Evolutionary conservation across 257 asterid species (phyloP).

Genomic region (Ehretia macrophylla): DNA sequence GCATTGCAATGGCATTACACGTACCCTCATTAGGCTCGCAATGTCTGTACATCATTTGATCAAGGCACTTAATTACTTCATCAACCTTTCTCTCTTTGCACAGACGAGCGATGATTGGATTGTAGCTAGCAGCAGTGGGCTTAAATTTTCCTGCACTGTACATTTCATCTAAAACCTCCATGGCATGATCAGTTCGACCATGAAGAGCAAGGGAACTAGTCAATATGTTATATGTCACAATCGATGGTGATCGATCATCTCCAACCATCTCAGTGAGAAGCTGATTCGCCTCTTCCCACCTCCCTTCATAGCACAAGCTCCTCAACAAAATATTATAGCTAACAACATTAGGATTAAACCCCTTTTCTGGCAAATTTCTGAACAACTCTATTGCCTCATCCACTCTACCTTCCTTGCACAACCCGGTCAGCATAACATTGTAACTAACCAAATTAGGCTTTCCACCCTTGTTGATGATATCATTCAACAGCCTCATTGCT

Average conservation of each 20-base stretch:
- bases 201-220: slow-evolving; percentile 63
- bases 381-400: slow-evolving; percentile 74
- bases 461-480: slow-evolving; percentile 64
- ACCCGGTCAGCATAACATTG: slow-evolving; percentile 72
- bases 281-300: slow-evolving; percentile 82
- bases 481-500: slow-evolving; percentile 67
- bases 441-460: slow-evolving; percentile 78
- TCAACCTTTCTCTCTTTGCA: slow-evolving; percentile 63
- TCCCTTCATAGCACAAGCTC: slow-evolving; percentile 67
- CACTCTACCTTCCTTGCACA: slow-evolving; percentile 71
- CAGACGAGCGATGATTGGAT: slow-evolving; percentile 60
- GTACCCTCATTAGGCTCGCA: slow-evolving; percentile 77
- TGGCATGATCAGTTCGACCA: slow-evolving; percentile 71
- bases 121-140: slow-evolving; percentile 74
- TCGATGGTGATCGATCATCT: slow-evolving; percentile 56
- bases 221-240: slow-evolving; percentile 66
- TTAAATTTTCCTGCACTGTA: slow-evolving; percentile 43
- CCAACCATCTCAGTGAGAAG: slow-evolving; percentile 80
- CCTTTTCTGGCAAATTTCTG: slow-evolving; percentile 59
- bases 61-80: slow-evolving; percentile 51
- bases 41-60: slow-evolving; percentile 47
- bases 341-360: slow-evolving; percentile 76
- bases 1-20: slow-evolving; percentile 62
- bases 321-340: slow-evolving; percentile 85
- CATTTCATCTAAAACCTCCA: slow-evolving; percentile 64